These are phyloP conservation scores for Fusarium sp. DNA, from an alignment of 2,329 filamentous ascomycete genomes.

Conservation along the genomic window DNA sequence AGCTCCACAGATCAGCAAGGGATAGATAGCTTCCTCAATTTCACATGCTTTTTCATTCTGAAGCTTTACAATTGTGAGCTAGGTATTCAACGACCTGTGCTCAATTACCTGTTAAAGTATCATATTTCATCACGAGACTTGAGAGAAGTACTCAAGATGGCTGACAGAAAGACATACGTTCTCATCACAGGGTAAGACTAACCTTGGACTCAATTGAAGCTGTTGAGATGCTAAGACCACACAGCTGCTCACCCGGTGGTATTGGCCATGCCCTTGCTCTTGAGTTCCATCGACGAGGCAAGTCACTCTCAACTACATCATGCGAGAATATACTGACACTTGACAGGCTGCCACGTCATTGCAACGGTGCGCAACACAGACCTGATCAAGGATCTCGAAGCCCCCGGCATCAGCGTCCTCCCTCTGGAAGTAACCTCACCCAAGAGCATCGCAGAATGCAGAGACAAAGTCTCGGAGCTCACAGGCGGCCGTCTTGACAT, in stretches of 20 bases:
- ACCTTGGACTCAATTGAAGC: neutral
- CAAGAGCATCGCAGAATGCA: constrained; percentile 62
- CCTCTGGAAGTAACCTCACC: constrained; percentile 64
- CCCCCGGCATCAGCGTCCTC: constrained; percentile 61
- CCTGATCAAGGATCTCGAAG: constrained; percentile 59
- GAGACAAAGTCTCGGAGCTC: constrained; percentile 58
- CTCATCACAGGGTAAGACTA: constrained; percentile 27
- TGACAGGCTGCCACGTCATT: constrained; percentile 60
- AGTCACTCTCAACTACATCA: fast-evolving
- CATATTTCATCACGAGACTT: neutral
- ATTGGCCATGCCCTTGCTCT: constrained; percentile 66
- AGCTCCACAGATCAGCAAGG: neutral
- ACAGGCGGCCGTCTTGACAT: constrained; percentile 66
- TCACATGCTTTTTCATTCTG: constrained; percentile 11
- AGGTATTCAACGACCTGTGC: neutral
- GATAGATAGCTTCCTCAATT: neutral
- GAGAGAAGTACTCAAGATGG: constrained; percentile 27
- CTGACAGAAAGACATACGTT: constrained; percentile 48
- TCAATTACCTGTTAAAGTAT: neutral
- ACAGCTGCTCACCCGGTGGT: constrained; percentile 67
- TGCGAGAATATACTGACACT: neutral
- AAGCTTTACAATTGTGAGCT: neutral
- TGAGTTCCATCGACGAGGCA: constrained; percentile 65
- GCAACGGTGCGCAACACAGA: constrained; percentile 64
- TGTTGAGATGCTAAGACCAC: neutral